These are phyloP conservation scores for Rosa persica DNA, from an alignment of 306 rosid genomes.

Conservation along the genomic window DNA sequence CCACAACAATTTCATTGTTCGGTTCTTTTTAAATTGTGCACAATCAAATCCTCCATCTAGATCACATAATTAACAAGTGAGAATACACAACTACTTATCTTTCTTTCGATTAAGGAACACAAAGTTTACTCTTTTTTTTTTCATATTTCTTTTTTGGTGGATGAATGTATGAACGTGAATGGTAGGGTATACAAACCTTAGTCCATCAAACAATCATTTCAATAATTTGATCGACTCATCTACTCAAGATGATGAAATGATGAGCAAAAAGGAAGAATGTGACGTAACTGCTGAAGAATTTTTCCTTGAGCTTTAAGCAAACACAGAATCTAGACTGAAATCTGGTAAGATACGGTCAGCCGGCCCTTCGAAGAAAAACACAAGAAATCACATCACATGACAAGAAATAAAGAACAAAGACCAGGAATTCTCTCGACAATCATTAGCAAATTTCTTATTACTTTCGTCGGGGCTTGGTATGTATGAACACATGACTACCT, in stretches of 20 bases:
- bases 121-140: no score
- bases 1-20: no score
- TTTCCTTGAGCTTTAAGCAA: background rate
- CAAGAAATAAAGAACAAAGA: background rate
- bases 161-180: no score
- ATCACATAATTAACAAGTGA: no score
- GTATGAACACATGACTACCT: background rate
- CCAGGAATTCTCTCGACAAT: conserved; percentile 10
- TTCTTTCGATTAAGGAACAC: background rate
- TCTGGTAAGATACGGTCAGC: background rate
- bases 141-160: background rate
- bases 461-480: background rate
- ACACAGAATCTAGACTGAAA: background rate
- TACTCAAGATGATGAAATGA: no score
- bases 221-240: background rate
- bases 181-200: background rate
- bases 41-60: no score
- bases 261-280: background rate
- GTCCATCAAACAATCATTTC: background rate
- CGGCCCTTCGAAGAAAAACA: background rate
- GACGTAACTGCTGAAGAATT: background rate
- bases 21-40: background rate
- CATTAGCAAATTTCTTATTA: background rate
- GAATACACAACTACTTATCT: background rate
- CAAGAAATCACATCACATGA: background rate